Evolutionary conservation across 2,329 filamentous ascomycete genomes (phyloP).

Genomic region (Podosphaera fusca): DNA sequence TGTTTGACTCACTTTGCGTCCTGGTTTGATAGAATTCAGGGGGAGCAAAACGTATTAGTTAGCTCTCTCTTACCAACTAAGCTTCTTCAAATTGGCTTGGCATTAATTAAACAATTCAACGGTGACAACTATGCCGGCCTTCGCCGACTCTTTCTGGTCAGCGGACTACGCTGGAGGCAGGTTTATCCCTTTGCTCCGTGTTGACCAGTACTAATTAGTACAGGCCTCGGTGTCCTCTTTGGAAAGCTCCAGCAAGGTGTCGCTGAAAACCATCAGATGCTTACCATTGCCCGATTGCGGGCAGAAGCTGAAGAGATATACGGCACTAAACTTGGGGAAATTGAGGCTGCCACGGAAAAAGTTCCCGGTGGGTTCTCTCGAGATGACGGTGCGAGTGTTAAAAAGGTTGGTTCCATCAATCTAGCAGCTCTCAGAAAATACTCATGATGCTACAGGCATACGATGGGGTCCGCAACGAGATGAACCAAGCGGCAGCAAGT

Average conservation of each 20-base stretch:
- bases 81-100: background rate
- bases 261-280: slow-evolving; percentile 79
- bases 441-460: slow-evolving; percentile 40
- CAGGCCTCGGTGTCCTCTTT: slow-evolving; percentile 77
- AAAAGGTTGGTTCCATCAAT: slow-evolving; percentile 67
- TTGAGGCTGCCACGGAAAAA: slow-evolving; percentile 61
- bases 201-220: background rate
- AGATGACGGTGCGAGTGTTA: slow-evolving; percentile 87
- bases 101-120: background rate
- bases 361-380: slow-evolving; percentile 62
- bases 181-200: background rate
- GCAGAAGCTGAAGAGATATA: slow-evolving; percentile 90
- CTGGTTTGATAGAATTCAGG: too few species aligned
- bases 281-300: slow-evolving; percentile 79
- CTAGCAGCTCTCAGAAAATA: background rate
- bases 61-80: background rate
- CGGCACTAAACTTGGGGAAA: slow-evolving; percentile 56
- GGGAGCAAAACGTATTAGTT: too few species aligned
- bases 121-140: slow-evolving; percentile 44
- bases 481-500: slow-evolving; percentile 71
- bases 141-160: slow-evolving; percentile 95
- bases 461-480: slow-evolving; percentile 76
- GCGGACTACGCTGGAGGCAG: slow-evolving; percentile 84
- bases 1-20: background rate
- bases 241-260: slow-evolving; percentile 92